A percentile compares a stretch with the other conserved stretches of the same genome.
These are phyloP conservation scores for Pterulicium gracile DNA, from an alignment of 1,284 basidiomycete genomes.

Conservation along the genomic window DNA sequence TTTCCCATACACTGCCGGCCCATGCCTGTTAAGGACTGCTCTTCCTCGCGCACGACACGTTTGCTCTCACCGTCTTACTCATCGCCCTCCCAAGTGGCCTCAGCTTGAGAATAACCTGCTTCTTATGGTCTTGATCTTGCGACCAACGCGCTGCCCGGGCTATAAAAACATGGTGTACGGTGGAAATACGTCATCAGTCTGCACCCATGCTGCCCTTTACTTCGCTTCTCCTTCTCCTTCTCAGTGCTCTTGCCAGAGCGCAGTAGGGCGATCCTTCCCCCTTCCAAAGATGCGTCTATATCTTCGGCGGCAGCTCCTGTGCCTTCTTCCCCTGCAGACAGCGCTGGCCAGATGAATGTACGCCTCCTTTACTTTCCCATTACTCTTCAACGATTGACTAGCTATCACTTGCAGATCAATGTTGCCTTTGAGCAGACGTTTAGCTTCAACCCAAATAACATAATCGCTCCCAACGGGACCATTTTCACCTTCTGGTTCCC, in stretches of 20 bases:
- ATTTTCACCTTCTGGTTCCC: conserved; percentile 45
- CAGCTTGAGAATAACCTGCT: too few species aligned
- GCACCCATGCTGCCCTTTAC: conserved; percentile 14
- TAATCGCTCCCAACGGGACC: conserved; percentile 37
- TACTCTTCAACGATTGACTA: conserved; percentile 1
- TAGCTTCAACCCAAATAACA: conserved; percentile 31
- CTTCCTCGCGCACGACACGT: too few species aligned
- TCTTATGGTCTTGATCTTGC: too few species aligned
- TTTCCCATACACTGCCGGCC: too few species aligned
- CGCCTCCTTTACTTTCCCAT: conserved; percentile 9
- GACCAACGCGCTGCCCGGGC: too few species aligned
- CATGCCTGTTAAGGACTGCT: too few species aligned
- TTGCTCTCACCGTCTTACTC: too few species aligned
- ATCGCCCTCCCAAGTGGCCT: too few species aligned
- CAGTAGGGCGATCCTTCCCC: conserved; percentile 25
- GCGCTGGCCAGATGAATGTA: conserved; percentile 32
- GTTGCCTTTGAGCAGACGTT: conserved; percentile 30
- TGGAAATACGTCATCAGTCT: too few species aligned
- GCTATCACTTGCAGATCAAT: conserved; percentile 26
- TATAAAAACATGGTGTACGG: too few species aligned
- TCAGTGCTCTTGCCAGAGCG: conserved; percentile 11
- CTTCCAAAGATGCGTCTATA: conserved; percentile 16
- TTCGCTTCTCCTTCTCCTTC: conserved; percentile 24
- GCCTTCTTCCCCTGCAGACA: conserved; percentile 33
- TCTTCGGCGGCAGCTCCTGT: conserved; percentile 20